Base-by-base conservation (phyloP, 441 rosid species). In the Adansonia gregorii region DNA sequence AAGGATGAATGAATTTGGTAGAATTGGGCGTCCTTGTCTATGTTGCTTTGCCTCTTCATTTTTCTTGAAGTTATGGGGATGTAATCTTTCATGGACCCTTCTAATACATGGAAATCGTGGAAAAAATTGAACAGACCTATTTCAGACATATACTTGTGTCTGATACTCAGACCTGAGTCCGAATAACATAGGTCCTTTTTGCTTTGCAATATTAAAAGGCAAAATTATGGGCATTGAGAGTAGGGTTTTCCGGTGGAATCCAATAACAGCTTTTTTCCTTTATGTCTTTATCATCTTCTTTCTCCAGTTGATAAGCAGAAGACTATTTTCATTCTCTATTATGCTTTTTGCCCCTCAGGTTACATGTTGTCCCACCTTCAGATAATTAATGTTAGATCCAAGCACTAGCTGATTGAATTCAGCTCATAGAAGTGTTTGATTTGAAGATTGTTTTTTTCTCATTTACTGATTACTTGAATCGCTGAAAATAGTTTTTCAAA, bases 371-470 rank as follows among this genome's bases (percentile, higher is more conserved):
- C 27, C 60, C 58, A 20, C 41, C 74, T n/a, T 72, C 10, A 72
- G 27, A 54, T 72, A 54, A 35, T 56, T 81, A 39, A 49, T 64
- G 49, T 75, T 75, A 35, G 49, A 22, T 66, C 45, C 67, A 59
- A 12, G 43, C 24, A 35, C 65, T n/a, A 43, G 31, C 46, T 48
- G 55, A 76, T 9, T 54, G 56, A 48, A 46, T 76, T 55, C 7
- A 31, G 59, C 20, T 2, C 60, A 45, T 73, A 72, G 63, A 71
- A 72, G 51, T 72, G 75, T 35, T 72, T 54, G 72, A 17, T 45
- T 43, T 67, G 15, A 43, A 67, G 72, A 31, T 27, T 49, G 27
- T 17, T 49, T 76, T 12, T 74, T 69, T 49, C 73, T 69, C 66
- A 27, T 41, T 59, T 46, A 69, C 48, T 17, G 48, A 58, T 45